Conservation (phyloP, 495 filamentous ascomycete genomes). For the Daldinia caldariorum region DNA sequence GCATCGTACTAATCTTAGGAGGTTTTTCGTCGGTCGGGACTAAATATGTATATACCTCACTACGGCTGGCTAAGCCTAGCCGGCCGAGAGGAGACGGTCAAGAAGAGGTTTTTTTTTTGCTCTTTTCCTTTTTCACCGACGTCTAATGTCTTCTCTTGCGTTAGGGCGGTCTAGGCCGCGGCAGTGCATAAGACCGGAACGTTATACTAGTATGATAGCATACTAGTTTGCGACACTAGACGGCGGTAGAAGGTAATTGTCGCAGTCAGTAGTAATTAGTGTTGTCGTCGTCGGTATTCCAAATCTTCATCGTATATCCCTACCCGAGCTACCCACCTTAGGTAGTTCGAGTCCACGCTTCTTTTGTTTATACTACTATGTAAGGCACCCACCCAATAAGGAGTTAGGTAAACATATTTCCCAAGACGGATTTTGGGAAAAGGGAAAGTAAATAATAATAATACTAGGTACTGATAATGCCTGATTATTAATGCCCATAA, state of each 20-base stretch:
- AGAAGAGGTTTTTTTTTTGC: not conserved
- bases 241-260: not conserved
- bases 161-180: too few species aligned
- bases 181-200: not conserved
- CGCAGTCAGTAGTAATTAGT: too few species aligned
- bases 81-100: too few species aligned
- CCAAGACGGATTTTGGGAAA: not conserved
- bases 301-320: too few species aligned
- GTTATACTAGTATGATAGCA: too few species aligned
- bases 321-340: too few species aligned
- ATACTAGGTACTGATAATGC: too few species aligned
- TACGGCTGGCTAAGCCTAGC: not conserved
- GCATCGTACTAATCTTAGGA: not conserved
- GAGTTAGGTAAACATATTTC: not conserved
- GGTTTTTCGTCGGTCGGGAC: constrained; percentile 14
- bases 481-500: not conserved
- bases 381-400: too few species aligned
- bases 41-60: not conserved
- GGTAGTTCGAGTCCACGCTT: too few species aligned
- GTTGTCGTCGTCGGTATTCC: too few species aligned
- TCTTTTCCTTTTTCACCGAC: constrained; percentile 3
- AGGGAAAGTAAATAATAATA: not conserved
- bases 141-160: not conserved
- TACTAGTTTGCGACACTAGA: not conserved
- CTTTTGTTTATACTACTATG: too few species aligned